A percentile compares a stretch with the other conserved stretches of the same genome.
These are phyloP conservation scores for Schwanniomyces yamadae DNA, from an alignment of 805 yeast genomes.

Conservation along the genomic window DNA sequence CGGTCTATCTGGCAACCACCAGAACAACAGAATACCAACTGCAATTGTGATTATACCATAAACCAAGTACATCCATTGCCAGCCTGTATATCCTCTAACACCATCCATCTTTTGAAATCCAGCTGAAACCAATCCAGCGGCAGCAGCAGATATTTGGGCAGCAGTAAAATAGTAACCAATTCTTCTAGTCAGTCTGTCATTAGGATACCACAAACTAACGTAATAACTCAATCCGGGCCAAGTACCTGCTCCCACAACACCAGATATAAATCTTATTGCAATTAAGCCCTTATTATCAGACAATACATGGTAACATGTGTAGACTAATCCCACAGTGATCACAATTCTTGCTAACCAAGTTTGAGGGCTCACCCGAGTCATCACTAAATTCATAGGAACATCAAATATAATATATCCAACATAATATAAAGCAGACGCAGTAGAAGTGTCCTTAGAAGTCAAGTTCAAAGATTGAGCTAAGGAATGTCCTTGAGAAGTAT, in stretches of 20 bases:
- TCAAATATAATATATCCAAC: constrained; percentile 85
- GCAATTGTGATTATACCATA: constrained; percentile 70
- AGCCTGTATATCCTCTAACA: constrained; percentile 66
- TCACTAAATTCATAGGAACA: constrained; percentile 80
- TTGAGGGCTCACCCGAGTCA: constrained; percentile 84
- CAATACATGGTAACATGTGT: constrained; percentile 68
- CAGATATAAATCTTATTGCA: constrained; percentile 70
- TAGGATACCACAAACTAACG: constrained; percentile 81
- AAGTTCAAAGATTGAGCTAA: constrained; percentile 50
- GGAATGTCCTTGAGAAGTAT: constrained; percentile 59
- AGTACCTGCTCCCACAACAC: constrained; percentile 79
- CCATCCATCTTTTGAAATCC: constrained; percentile 86
- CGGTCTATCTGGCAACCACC: constrained; percentile 91
- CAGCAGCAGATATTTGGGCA: constrained; percentile 89
- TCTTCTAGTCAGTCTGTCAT: constrained; percentile 69
- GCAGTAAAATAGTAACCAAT: constrained; percentile 91
- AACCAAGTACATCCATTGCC: constrained; percentile 82
- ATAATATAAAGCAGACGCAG: constrained; percentile 77
- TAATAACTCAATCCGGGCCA: constrained; percentile 92
- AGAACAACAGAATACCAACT: constrained; percentile 61
- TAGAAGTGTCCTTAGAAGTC: constrained; percentile 56
- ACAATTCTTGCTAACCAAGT: constrained; percentile 81
- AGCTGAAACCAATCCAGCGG: constrained; percentile 81
- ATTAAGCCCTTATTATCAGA: constrained; percentile 57
- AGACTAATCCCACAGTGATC: constrained; percentile 73